Percentiles rank a stretch among this genome's conserved stretches.
phyloP scores from a whole-genome alignment of 208 protist genomes.

The Trichomonas tenax region DNA sequence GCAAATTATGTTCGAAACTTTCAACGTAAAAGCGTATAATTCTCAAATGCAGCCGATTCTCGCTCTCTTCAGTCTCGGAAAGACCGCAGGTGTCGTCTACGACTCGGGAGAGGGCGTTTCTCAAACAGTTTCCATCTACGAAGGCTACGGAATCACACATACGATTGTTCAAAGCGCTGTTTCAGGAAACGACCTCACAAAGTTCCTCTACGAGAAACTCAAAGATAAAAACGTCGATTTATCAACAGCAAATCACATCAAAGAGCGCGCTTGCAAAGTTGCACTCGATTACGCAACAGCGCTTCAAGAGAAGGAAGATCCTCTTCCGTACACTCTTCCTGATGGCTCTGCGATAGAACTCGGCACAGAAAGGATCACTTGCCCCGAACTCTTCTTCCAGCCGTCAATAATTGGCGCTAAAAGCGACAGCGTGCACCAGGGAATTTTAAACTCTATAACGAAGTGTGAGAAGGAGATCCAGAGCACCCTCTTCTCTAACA shows the following conservation, averaged over 20 bases:
- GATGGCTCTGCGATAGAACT: constrained; percentile 49
- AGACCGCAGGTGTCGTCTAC: constrained; percentile 66
- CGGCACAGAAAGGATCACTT: constrained; percentile 45
- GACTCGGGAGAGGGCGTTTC: constrained; percentile 83
- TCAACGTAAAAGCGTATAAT: constrained; percentile 51
- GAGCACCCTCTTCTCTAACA: constrained; percentile 46
- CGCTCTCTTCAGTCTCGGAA: constrained; percentile 67
- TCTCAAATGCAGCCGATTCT: constrained; percentile 80
- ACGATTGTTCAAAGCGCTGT: constrained; percentile 51
- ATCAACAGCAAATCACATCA: constrained; percentile 56
- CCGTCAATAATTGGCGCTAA: constrained; percentile 48
- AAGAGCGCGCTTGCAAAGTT: constrained; percentile 56
- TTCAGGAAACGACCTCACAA: constrained; percentile 54
- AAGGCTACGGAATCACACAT: constrained; percentile 49
- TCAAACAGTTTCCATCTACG: constrained; percentile 65
- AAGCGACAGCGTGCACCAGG: constrained; percentile 46
- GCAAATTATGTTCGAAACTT: constrained; percentile 66
- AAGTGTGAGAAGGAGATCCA: constrained; percentile 55
- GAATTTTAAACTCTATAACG: constrained; percentile 48
- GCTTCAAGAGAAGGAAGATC: constrained; percentile 39
- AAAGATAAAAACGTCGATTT: constrained; percentile 47
- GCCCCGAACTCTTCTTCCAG: constrained; percentile 61
- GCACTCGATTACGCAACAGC: constrained; percentile 51
- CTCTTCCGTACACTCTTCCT: constrained; percentile 54
- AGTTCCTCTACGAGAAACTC: constrained; percentile 50